Conservation (phyloP, 1,284 basidiomycete species). For the Exobasidium cylindrosporum region DNA sequence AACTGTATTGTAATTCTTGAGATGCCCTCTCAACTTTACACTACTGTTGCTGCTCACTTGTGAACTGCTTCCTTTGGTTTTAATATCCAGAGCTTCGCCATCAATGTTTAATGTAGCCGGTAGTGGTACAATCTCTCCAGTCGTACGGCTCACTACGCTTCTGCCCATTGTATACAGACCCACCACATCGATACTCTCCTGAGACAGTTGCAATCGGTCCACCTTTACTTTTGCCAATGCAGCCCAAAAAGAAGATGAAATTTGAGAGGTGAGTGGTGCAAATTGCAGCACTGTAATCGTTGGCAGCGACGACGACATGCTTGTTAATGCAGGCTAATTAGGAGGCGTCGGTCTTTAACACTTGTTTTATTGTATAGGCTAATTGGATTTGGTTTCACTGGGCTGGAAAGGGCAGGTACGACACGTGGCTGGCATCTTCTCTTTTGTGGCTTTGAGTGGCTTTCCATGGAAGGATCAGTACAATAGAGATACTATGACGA, state of each 20-base stretch:
- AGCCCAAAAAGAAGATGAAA: slow-evolving; percentile 91
- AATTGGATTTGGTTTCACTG: no score
- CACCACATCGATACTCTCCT: slow-evolving; percentile 66
- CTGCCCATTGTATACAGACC: slow-evolving; percentile 72
- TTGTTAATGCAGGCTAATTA: neutral
- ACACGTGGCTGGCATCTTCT: no score
- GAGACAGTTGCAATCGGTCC: slow-evolving; percentile 79
- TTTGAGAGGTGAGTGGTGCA: slow-evolving; percentile 76
- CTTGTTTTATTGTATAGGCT: no score
- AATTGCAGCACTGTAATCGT: slow-evolving; percentile 65
- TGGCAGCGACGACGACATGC: neutral
- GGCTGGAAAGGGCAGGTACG: no score
- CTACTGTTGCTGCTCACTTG: neutral
- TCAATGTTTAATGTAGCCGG: slow-evolving; percentile 47
- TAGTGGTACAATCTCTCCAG: slow-evolving; percentile 57
- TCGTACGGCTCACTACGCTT: slow-evolving; percentile 71
- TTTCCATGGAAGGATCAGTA: no score
- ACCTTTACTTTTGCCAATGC: slow-evolving; percentile 84
- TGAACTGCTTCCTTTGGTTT: neutral
- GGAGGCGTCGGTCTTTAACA: no score
- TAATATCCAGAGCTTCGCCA: slow-evolving; percentile 13
- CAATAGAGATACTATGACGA: no score
- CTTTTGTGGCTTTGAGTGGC: no score
- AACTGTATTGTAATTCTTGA: slow-evolving; percentile 84
- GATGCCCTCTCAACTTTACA: slow-evolving; percentile 60